phyloP scores from a whole-genome alignment of 257 asterid species.

The Lycium ferocissimum region DNA sequence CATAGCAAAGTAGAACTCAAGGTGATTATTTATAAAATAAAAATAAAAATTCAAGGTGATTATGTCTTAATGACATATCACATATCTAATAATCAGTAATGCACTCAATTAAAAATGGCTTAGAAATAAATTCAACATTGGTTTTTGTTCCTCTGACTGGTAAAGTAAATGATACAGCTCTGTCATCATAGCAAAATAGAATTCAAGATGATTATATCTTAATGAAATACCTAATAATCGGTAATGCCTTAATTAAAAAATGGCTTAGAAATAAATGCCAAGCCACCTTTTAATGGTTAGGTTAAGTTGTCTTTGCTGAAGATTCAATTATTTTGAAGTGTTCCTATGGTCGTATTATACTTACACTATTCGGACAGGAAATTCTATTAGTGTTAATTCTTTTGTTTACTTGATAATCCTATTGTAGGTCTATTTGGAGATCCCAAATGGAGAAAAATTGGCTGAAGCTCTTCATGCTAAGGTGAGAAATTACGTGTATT shows the following conservation, averaged over 20 bases:
- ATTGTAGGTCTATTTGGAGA: constrained; percentile 90
- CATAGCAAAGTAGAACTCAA: background rate
- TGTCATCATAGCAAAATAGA: background rate
- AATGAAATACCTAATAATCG: constrained; percentile 7
- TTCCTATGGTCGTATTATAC: background rate
- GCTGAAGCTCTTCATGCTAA: constrained; percentile 86
- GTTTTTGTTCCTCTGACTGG: constrained; percentile 21
- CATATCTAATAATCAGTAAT: no score
- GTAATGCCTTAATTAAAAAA: background rate
- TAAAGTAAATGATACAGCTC: background rate
- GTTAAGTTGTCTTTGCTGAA: constrained; percentile 11
- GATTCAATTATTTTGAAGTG: background rate
- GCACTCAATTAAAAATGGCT: no score
- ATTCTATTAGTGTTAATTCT: background rate
- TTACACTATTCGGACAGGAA: background rate
- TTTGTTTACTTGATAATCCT: constrained; percentile 3
- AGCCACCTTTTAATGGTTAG: background rate
- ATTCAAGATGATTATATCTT: background rate
- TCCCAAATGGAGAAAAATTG: constrained; percentile 74
- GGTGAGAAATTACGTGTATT: constrained; percentile 51
- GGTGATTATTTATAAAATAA: background rate
- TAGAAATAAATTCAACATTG: background rate
- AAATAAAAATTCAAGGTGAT: no score
- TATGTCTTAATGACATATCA: no score
- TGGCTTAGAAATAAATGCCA: background rate